Evolutionary conservation across 2,329 filamentous ascomycete species (phyloP), one percentile per base, ranked within the genome.

Genomic region (Trichoderma citrinoviride): DNA sequence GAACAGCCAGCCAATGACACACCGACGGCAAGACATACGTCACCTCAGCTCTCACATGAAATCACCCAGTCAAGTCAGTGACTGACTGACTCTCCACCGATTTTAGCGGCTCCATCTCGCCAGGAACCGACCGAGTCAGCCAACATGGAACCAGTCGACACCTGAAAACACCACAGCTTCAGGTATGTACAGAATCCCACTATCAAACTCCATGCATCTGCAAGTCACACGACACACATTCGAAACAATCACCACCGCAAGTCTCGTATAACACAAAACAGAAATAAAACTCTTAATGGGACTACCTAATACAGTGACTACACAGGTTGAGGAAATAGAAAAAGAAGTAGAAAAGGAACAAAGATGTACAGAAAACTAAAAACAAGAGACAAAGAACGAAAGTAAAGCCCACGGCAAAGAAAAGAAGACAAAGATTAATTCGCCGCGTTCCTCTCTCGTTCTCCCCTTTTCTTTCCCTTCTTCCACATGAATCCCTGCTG

Each of bases 231-330:
- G 19, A 54, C 27, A 52, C 27, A 27, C 29, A 19, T 50, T 15
- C 17, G 7, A 29, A 46, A 25, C 10, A 21, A n/a, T 25, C 41
- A n/a, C 15, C 46, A 27, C 15, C 15, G n/a, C 12, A 12, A 41
- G 25, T 40, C 25, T 10, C 27, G n/a, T 15, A 15, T 54, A 40
- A 55, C 25, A 41, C 15, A 29, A n/a, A 17, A 23, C 25, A 23
- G 44, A n/a, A 49, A 44, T 44, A 53, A 54, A 62, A 41, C 40
- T 46, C 49, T 46, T 46, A n/a, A 15, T 46, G 40, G 40, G 40
- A 53, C 47, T 37, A 37, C 33, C 33, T 62, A 62, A 62, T 62
- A 62, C 58, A 62, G 23, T n/a, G 41, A 50, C 41, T 62, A 62
- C 47, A 62, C 40, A 53, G 25, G 25, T 62, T 15, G 47, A 60